Base-by-base conservation (phyloP, 257 asterid species). In the Solanum megistacrolobum region DNA sequence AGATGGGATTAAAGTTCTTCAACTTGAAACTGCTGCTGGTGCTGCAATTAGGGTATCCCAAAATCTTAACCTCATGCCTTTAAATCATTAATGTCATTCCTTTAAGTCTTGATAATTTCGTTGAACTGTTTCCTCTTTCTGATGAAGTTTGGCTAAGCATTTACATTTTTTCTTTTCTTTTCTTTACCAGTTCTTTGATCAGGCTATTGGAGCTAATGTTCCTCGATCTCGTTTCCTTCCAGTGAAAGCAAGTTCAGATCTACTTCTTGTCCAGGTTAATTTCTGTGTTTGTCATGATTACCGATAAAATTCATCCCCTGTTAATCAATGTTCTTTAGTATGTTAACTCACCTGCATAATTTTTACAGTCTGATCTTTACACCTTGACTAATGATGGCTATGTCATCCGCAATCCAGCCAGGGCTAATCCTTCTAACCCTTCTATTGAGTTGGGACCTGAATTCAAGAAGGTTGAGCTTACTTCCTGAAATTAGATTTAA, bases 151-250 rank as follows among this genome's bases (percentile, higher is more conserved):
- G 31, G 5, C 60, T 23, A 66, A 74, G 20, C 27, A 71, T 85
- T n/a, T 52, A 38, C 6, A 48, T 18, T 76, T 38, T 76, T 12
- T 31, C 78, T n/a, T 20, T 32, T 83, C 48, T 35, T 35, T 41
- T 76, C 6, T 12, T 76, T 29, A 13, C 55, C 91, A 97, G 99
- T 96, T 97, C 94, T 97, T 96, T 87, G 98, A 97, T 89, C 91
- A 88, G 90, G 97, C 99, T 88, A 96, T 97, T 92, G 99, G 99
- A 38, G 90, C 90, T 83, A 97, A 97, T 89, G 99, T 93, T 90
- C 99, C 99, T 18, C 98, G 99, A 5, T 94, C 98, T 12, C 98
- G 99, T 25, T 97, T 97, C 95, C 99, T 97, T 89, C 99, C 99
- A 2, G 99, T 96, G 43, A 95, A 97, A 93, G 98, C 98, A 86